Conservation (phyloP, 2,329 filamentous ascomycete species). For the Aspergillus neotritici region DNA sequence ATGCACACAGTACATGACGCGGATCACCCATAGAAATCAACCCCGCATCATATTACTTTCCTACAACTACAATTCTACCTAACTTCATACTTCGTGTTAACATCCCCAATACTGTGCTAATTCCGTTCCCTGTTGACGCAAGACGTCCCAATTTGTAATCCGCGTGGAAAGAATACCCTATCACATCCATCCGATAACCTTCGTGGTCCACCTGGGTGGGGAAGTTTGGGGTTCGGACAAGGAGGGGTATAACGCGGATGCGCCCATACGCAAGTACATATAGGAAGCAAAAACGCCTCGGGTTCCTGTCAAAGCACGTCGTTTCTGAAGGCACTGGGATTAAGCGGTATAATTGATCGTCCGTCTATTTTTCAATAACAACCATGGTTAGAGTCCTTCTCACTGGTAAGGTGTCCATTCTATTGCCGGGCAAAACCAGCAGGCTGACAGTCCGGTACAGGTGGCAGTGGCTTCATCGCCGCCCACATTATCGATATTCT, state of each 20-base stretch:
- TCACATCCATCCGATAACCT: constrained; percentile 4
- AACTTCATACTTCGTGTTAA: too few relatives aligned
- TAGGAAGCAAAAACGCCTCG: too few relatives aligned
- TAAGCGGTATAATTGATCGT: too few relatives aligned
- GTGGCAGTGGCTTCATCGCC: constrained; percentile 61
- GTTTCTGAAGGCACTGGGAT: too few relatives aligned
- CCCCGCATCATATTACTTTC: too few relatives aligned
- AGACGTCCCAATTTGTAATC: constrained; percentile 8
- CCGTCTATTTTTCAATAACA: neutral
- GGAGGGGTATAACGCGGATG: neutral
- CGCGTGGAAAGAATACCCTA: neutral
- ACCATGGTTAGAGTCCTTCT: constrained; percentile 38
- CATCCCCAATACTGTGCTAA: neutral
- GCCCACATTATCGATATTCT: constrained; percentile 59
- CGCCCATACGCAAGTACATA: too few relatives aligned
- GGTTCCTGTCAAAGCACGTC: too few relatives aligned
- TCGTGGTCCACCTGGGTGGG: constrained; percentile 4
- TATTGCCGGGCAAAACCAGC: neutral
- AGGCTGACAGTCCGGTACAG: constrained; percentile 25
- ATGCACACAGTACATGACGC: too few relatives aligned
- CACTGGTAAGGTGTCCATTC: constrained; percentile 23
- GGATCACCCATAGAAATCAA: too few relatives aligned
- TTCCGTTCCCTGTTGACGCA: constrained; percentile 2
- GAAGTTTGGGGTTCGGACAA: constrained; percentile 4
- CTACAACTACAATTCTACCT: too few relatives aligned